phyloP scores from a whole-genome alignment of 108 stramenopile genomes.

The Cyclostephanos tholiformis region DNA sequence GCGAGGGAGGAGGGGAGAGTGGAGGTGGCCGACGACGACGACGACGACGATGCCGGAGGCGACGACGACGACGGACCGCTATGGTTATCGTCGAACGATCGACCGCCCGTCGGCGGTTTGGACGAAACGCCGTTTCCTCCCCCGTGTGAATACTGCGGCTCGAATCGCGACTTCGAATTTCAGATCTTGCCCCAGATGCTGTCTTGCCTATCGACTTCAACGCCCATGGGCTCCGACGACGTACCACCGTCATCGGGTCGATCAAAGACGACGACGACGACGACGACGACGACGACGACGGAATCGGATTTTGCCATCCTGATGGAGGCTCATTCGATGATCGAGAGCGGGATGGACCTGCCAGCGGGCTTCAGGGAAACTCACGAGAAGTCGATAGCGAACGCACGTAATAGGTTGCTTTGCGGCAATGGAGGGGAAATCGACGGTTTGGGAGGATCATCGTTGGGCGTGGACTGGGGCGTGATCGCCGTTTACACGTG shows the following conservation, averaged over 20 bases:
- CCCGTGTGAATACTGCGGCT: conserved; percentile 70
- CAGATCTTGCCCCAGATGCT: conserved; percentile 91
- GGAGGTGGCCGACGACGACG: not conserved
- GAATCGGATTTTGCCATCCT: conserved; percentile 58
- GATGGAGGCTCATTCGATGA: conserved; percentile 44
- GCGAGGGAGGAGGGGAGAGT: not conserved
- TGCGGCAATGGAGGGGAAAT: conserved; percentile 30
- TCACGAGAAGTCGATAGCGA: conserved; percentile 63
- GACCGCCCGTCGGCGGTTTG: conserved; percentile 26
- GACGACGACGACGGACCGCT: conserved; percentile 48
- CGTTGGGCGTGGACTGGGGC: conserved; percentile 73
- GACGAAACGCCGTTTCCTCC: conserved; percentile 37
- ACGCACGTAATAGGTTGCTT: conserved; percentile 33
- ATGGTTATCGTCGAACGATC: conserved; percentile 70
- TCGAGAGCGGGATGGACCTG: conserved; percentile 54
- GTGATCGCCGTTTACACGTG: conserved; percentile 82
- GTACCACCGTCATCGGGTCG: too few relatives aligned
- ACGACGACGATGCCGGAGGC: conserved; percentile 9
- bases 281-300: conserved; percentile 9
- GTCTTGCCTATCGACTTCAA: conserved; percentile 57
- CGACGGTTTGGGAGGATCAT: conserved; percentile 16
- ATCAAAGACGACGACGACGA: not conserved
- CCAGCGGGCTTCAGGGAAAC: conserved; percentile 68
- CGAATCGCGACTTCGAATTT: conserved; percentile 75
- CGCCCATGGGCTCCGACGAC: not conserved